These are phyloP conservation scores for Wickerhamomyces ciferrii DNA, from an alignment of 805 yeast genomes.

Conservation along the genomic window DNA sequence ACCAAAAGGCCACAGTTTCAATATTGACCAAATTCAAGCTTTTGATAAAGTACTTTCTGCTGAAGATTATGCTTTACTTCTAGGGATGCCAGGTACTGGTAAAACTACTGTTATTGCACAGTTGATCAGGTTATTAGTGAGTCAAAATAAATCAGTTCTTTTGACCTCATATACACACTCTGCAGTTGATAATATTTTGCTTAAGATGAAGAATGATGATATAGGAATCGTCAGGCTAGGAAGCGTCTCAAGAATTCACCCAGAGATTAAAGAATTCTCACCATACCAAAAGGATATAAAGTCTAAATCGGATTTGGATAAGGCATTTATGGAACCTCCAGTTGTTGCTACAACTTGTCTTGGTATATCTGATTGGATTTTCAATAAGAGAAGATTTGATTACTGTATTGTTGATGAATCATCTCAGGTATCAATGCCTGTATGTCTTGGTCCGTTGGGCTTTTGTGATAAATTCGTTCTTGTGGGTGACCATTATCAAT, in stretches of 20 bases:
- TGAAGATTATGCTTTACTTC: constrained; percentile 69
- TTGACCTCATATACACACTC: constrained; percentile 90
- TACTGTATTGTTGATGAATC: constrained; percentile 97
- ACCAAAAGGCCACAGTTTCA: constrained; percentile 33
- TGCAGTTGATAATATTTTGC: constrained; percentile 88
- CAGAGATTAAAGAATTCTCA: constrained; percentile 47
- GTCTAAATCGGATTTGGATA: constrained; percentile 39
- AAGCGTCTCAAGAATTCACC: constrained; percentile 50
- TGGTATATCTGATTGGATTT: constrained; percentile 62
- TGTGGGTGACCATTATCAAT: constrained; percentile 95
- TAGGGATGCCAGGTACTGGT: constrained; percentile 99
- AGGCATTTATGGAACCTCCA: constrained; percentile 47
- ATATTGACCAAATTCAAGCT: constrained; percentile 69
- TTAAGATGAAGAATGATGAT: constrained; percentile 53
- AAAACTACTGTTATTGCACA: constrained; percentile 87
- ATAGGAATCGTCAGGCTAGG: constrained; percentile 68
- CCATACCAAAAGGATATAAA: constrained; percentile 36
- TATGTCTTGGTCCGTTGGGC: constrained; percentile 82
- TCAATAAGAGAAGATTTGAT: constrained; percentile 62
- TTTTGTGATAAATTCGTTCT: constrained; percentile 74
- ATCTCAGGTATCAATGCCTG: constrained; percentile 89
- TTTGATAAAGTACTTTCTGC: constrained; percentile 59
- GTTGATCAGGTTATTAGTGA: constrained; percentile 56
- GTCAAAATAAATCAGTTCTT: constrained; percentile 60
- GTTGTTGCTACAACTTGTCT: constrained; percentile 89